phyloP scores from a whole-genome alignment of 306 rosid genomes.

The Lagenaria siceraria region DNA sequence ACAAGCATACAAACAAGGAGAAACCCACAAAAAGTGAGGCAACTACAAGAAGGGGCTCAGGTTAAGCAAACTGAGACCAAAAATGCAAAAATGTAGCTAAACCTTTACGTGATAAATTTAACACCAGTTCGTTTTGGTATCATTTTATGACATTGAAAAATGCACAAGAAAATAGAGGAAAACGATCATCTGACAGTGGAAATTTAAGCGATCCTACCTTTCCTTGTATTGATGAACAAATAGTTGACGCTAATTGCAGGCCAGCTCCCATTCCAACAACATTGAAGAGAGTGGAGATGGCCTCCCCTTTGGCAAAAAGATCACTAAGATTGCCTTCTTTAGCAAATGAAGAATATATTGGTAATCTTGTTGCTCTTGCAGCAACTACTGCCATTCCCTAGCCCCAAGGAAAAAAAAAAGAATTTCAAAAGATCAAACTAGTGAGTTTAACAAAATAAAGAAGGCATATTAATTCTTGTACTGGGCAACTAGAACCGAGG shows the following conservation, averaged over 20 bases:
- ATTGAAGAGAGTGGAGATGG: conserved; percentile 88
- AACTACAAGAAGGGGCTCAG: too few species aligned
- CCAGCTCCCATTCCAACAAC: conserved; percentile 88
- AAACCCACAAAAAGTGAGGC: too few species aligned
- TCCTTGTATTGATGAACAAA: conserved; percentile 87
- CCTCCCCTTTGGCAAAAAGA: conserved; percentile 98
- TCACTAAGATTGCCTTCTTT: conserved; percentile 99
- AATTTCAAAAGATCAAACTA: not conserved
- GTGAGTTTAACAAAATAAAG: not conserved
- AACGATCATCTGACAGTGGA: not conserved
- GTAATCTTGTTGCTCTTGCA: conserved; percentile 95
- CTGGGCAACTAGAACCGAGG: not conserved
- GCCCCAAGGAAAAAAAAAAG: conserved; percentile 10
- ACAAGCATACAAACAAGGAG: too few species aligned
- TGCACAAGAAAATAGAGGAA: not conserved
- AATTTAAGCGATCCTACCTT: conserved; percentile 34
- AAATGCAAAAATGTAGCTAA: too few species aligned
- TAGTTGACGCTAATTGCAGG: conserved; percentile 80
- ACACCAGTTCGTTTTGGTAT: not conserved
- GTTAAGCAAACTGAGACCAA: too few species aligned
- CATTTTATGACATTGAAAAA: not conserved
- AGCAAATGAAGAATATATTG: conserved; percentile 96
- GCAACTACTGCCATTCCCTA: conserved; percentile 99
- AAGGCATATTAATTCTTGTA: not conserved
- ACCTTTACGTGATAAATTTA: not conserved